Base-by-base conservation (phyloP, 169 alveolate species). In the Theileria parva region DNA sequence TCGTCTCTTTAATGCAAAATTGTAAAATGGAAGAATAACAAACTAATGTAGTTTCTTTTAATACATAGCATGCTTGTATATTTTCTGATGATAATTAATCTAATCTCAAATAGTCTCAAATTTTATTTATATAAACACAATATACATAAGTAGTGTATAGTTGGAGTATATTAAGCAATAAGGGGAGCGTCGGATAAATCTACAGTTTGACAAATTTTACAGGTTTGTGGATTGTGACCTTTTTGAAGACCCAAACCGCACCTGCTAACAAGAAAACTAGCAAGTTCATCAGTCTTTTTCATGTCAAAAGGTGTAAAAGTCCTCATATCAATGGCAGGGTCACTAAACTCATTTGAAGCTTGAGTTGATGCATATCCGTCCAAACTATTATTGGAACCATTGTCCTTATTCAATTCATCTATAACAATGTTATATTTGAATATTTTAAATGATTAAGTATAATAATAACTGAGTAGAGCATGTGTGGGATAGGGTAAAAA, bases 131-230 rank as follows among this genome's bases (percentile, higher is more conserved):
- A 44, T 1, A 13, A 44, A 44, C 53, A 44, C 17, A 44, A 44
- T 44, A 44, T 44, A 44, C 53, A 44, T 44, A 44, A 44, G 53
- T 11, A 44, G 53, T 44, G 17, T 44, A 44, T 44, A 44, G 53
- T 44, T 11, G 32, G 17, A 15, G 50, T 21, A 63, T 27, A 51
- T 77, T 78, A 85, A 25, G 87, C 86, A 72, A 85, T 77, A 11
- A 85, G 85, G 13, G 91, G 91, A 23, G 91, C 91, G 27, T 85
- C 91, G 4, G 91, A 85, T 19, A 85, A 74, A 77, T 85, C 91
- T 37, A 85, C 76, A 34, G 79, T 78, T 23, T 71, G 76, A 79
- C 91, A 85, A 17, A 85, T 80, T 34, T 75, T 13, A 55, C 91
- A 85, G 19, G 63, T 83, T 12, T n/a, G 19, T 1, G 79, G 75